phyloP scores from a whole-genome alignment of 2,329 filamentous ascomycete genomes.

The Verticillium nubilum region DNA sequence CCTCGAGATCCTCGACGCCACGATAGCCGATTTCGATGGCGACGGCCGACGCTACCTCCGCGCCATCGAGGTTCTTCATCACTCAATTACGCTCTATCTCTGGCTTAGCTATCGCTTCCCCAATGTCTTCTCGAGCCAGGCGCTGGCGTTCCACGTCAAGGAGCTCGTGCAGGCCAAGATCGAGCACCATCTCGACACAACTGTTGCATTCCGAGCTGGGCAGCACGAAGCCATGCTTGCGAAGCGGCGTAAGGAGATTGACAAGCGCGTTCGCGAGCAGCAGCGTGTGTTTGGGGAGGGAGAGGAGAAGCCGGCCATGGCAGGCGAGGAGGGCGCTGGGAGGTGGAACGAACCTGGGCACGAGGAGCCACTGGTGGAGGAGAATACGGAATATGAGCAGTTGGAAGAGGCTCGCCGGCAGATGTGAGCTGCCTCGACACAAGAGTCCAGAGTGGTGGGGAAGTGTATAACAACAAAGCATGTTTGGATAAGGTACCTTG shows the following conservation, averaged over 20 bases:
- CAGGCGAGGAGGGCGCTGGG: constrained; percentile 16
- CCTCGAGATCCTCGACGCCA: constrained; percentile 68
- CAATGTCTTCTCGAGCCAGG: constrained; percentile 71
- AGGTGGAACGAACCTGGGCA: constrained; percentile 28
- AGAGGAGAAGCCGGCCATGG: constrained; percentile 2
- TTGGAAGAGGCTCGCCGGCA: not conserved
- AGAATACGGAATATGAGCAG: constrained; percentile 1
- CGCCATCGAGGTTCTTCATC: constrained; percentile 73
- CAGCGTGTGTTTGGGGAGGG: constrained; percentile 15
- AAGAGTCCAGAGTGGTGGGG: not conserved
- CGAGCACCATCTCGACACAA: constrained; percentile 47
- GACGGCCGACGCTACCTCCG: constrained; percentile 48
- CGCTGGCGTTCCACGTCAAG: constrained; percentile 75
- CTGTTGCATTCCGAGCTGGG: constrained; percentile 16
- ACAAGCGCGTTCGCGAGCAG: constrained; percentile 11
- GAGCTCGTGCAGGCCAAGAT: constrained; percentile 71
- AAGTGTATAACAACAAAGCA: not conserved
- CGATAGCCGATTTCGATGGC: constrained; percentile 25
- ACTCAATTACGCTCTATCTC: constrained; percentile 75
- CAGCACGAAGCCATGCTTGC: constrained; percentile 24
- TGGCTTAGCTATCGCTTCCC: constrained; percentile 91
- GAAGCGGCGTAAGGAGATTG: constrained; percentile 14
- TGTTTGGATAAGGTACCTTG: no score
- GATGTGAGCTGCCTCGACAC: not conserved
- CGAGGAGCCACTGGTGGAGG: constrained; percentile 25